A percentile compares a stretch with the other conserved stretches of the same genome.
Evolutionary conservation across 2,329 filamentous ascomycete genomes (phyloP).

Genomic region (Pseudogymnoascus sp.): DNA sequence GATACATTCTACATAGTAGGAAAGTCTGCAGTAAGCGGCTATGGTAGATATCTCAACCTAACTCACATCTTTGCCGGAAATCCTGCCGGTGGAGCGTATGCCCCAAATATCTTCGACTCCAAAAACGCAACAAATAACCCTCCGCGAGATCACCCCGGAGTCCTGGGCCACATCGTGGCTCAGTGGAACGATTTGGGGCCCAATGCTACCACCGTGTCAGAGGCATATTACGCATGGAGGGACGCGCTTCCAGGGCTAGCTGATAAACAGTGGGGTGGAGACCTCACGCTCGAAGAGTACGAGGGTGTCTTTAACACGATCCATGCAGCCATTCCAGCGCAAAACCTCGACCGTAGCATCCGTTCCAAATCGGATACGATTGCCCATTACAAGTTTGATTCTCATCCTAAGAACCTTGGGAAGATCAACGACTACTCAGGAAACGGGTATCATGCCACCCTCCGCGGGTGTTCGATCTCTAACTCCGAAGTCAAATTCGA

Average conservation of each 20-base stretch:
- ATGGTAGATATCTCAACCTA: constrained; percentile 40
- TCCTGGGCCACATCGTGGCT: constrained; percentile 43
- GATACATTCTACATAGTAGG: constrained; percentile 45
- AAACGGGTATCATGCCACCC: constrained; percentile 33
- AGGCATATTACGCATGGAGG: constrained; percentile 45
- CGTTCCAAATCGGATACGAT: constrained; percentile 31
- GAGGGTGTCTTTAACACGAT: constrained; percentile 32
- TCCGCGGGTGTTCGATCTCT: constrained; percentile 31
- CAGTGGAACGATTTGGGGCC: constrained; percentile 50
- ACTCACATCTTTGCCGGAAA: constrained; percentile 31
- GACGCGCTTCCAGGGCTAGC: constrained; percentile 44
- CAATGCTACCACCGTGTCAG: constrained; percentile 43
- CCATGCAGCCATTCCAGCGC: constrained; percentile 35
- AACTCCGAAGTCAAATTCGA: constrained; percentile 29
- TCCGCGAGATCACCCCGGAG: constrained; percentile 29
- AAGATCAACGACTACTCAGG: constrained; percentile 29
- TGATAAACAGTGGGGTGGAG: constrained; percentile 47
- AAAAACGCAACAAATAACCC: constrained; percentile 43
- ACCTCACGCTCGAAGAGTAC: constrained; percentile 36
- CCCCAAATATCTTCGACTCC: constrained; percentile 44
- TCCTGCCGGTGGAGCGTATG: constrained; percentile 36
- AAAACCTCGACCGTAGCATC: constrained; percentile 42
- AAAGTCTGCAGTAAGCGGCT: constrained; percentile 37
- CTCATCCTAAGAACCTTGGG: not conserved
- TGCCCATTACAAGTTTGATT: constrained; percentile 29